Percentiles rank a stretch among this genome's conserved stretches.
Evolutionary conservation across 192 early-diverging fungal species (phyloP).

Genomic region (Podochytrium sp.): DNA sequence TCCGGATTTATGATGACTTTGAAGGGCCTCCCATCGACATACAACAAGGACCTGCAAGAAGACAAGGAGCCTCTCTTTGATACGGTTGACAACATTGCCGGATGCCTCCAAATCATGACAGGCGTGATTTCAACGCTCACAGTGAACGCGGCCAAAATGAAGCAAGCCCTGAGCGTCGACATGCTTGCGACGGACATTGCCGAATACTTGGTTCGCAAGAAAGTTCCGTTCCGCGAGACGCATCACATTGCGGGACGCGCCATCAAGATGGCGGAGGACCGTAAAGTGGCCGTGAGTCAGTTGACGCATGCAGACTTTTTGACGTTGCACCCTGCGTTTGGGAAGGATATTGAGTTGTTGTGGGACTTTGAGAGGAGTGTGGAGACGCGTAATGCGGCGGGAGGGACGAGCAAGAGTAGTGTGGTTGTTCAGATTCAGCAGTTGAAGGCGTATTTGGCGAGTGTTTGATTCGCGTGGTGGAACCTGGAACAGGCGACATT

Average conservation of each 20-base stretch:
- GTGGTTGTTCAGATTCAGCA: constrained; percentile 82
- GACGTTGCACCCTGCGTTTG: constrained; percentile 83
- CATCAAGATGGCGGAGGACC: constrained; percentile 91
- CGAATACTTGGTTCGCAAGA: constrained; percentile 97
- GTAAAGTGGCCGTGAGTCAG: constrained; percentile 70
- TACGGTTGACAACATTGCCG: constrained; percentile 84
- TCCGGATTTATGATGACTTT: constrained; percentile 97
- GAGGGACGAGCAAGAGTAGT: constrained; percentile 83
- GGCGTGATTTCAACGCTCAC: constrained; percentile 91
- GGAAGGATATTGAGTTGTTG: constrained; percentile 75
- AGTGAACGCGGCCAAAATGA: constrained; percentile 85
- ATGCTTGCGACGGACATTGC: constrained; percentile 99
- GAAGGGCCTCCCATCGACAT: constrained; percentile 96
- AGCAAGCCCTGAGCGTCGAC: constrained; percentile 76
- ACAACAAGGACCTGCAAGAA: constrained; percentile 99
- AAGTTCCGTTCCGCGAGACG: constrained; percentile 97
- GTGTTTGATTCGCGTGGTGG: too few relatives aligned
- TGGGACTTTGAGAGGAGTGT: constrained; percentile 94
- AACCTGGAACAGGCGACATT: too few relatives aligned
- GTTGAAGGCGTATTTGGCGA: constrained; percentile 54
- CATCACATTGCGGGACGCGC: constrained; percentile 98
- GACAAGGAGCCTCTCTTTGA: constrained; percentile 99
- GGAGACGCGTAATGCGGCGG: constrained; percentile 83
- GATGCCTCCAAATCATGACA: constrained; percentile 89
- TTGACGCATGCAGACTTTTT: constrained; percentile 82